Evolutionary conservation across 768 basidiomycete species (phyloP), one percentile per base, ranked within the genome.

Genomic region (Podaxis pistillaris): DNA sequence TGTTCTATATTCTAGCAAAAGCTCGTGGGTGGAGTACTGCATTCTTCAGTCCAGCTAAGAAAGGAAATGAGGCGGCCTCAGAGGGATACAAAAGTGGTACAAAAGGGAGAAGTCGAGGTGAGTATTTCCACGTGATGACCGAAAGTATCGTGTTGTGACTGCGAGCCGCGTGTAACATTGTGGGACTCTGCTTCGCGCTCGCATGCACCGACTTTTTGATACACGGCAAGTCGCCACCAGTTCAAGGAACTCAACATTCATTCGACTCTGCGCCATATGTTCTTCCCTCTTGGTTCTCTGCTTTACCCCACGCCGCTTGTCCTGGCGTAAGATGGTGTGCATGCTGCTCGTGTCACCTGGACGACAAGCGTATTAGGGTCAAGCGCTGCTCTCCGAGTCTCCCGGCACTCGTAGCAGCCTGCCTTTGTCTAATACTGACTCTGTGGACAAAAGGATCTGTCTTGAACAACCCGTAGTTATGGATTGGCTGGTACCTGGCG

Each of bases 271-370:
- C 15, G 8, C 53, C 60, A 62, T 62, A 62, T 54, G 60, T 33
- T 55, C 11, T 37, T 46, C n/a, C 17, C 46, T 44, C 15, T 40
- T 37, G 12, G 30, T 19, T 22, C 33, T 24, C 26, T 47, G 38
- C 12, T 44, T 53, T 51, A 41, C 51, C 50, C 33, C 51, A 53
- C 50, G 17, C 22, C 19, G 19, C 41, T 44, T 55, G 19, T 22
- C 30, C 47, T 22, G 44, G 38, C 36, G 17, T 40, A n/a, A 22
- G 22, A 46, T 9, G 53, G 24, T 33, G n/a, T 47, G 22, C 60
- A 47, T 56, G 52, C 52, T 54, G 60, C 12, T 24, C 5, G n/a
- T 36, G 60, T 54, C 60, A 62, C 30, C 52, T 55, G 60, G 40
- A 11, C 22, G 22, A 24, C 22, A 24, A 50, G 49, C 24, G 49